phyloP scores from a whole-genome alignment of 148 eudicot genomes.

The Chenopodium suecicum region DNA sequence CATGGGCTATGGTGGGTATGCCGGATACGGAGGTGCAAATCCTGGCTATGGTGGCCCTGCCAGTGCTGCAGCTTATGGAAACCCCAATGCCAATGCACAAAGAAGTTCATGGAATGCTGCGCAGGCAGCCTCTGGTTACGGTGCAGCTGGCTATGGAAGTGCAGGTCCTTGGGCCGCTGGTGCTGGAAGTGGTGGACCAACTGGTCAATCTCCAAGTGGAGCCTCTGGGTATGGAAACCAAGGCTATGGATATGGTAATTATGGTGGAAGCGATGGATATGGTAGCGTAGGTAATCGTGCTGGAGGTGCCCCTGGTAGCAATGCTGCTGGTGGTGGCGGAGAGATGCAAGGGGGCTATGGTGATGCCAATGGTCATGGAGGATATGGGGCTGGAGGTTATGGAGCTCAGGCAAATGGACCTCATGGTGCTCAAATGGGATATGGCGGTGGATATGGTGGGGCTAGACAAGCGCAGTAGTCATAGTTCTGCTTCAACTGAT shows the following conservation, averaged over 20 bases:
- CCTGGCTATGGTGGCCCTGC: constrained; percentile 66
- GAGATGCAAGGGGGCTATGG: constrained; percentile 64
- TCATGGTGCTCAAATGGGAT: constrained; percentile 47
- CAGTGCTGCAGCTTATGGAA: constrained; percentile 69
- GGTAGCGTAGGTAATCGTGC: constrained; percentile 41
- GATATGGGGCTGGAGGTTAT: constrained; percentile 64
- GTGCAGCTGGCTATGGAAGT: constrained; percentile 65
- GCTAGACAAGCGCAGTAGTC: constrained; percentile 66
- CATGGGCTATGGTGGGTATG: constrained; percentile 79
- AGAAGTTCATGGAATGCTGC: constrained; percentile 73
- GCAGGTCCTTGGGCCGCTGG: constrained; percentile 57
- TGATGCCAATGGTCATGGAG: constrained; percentile 65
- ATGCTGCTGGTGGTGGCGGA: constrained; percentile 51
- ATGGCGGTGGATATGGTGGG: constrained; percentile 70
- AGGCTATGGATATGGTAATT: constrained; percentile 74
- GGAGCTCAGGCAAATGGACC: constrained; percentile 45
- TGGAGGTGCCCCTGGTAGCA: constrained; percentile 48
- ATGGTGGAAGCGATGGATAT: constrained; percentile 60
- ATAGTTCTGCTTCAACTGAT: constrained; percentile 27
- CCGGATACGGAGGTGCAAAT: constrained; percentile 65
- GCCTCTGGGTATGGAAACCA: constrained; percentile 75
- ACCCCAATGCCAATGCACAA: constrained; percentile 62
- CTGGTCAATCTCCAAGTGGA: constrained; percentile 69
- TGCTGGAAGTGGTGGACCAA: constrained; percentile 42
- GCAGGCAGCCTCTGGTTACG: constrained; percentile 72